Conservation (phyloP, 2,329 filamentous ascomycete species). For the Gnomoniopsis sp. region DNA sequence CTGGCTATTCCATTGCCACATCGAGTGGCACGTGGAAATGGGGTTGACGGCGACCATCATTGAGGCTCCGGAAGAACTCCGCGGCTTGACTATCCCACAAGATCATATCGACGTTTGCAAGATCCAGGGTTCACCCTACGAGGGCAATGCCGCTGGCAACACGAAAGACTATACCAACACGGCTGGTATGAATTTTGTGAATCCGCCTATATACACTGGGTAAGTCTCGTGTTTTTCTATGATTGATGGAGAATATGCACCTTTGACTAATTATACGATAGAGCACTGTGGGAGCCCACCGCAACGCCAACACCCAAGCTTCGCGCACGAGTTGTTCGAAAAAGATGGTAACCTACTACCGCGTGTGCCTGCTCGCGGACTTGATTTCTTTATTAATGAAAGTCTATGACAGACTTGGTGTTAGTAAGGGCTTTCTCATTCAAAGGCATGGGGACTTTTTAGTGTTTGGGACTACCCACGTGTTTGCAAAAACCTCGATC, state of each 20-base stretch:
- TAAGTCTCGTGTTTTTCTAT: constrained; percentile 23
- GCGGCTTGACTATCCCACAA: constrained; percentile 50
- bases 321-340: constrained; percentile 10
- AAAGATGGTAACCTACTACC: background rate
- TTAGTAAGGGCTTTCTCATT: no score
- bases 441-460: no score
- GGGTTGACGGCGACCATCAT: constrained; percentile 54
- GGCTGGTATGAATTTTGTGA: constrained; percentile 45
- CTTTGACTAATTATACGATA: constrained; percentile 8
- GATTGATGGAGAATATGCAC: background rate
- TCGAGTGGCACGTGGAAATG: constrained; percentile 60
- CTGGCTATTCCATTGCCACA: constrained; percentile 57
- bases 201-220: constrained; percentile 48
- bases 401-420: background rate
- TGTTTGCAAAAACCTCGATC: background rate
- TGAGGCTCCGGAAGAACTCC: constrained; percentile 56
- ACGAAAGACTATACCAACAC: constrained; percentile 52
- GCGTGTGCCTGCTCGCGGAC: background rate
- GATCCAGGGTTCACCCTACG: constrained; percentile 42
- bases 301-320: background rate
- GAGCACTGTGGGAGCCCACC: constrained; percentile 10
- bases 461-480: no score
- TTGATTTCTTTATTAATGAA: background rate
- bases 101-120: constrained; percentile 51
- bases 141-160: constrained; percentile 68